These are phyloP conservation scores for Cryphonectria japonica DNA, from an alignment of 2,329 filamentous ascomycete genomes.

Conservation along the genomic window DNA sequence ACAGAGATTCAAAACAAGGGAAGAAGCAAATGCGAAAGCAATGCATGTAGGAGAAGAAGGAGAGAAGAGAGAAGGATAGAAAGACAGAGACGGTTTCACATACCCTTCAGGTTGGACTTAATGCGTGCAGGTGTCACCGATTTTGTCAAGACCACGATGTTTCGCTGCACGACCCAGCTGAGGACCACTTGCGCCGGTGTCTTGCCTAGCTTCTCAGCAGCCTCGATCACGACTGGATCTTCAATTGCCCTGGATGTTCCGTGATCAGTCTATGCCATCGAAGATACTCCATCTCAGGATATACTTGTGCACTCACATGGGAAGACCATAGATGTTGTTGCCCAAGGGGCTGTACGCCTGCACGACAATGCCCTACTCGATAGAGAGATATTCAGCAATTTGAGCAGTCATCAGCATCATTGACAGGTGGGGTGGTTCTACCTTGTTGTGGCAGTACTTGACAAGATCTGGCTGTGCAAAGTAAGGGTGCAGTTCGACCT, in stretches of 20 bases:
- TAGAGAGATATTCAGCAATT: not conserved
- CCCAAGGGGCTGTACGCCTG: constrained; percentile 62
- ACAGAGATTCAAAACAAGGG: not conserved
- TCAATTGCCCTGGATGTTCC: constrained; percentile 47
- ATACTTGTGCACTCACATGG: constrained; percentile 19
- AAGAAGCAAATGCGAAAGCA: not conserved
- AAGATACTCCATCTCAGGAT: not conserved
- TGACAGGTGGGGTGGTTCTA: constrained; percentile 27
- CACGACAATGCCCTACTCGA: constrained; percentile 48
- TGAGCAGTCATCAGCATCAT: constrained; percentile 4
- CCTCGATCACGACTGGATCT: constrained; percentile 52
- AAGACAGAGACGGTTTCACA: not conserved
- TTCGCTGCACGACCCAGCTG: constrained; percentile 58
- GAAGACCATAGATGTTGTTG: constrained; percentile 47
- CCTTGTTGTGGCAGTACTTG: constrained; percentile 50
- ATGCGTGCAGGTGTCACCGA: constrained; percentile 57
- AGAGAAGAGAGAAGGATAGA: not conserved
- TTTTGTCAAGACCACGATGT: constrained; percentile 58
- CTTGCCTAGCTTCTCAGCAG: constrained; percentile 56
- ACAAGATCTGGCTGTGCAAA: constrained; percentile 49
- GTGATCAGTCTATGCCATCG: not conserved
- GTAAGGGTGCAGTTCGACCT: constrained; percentile 48
- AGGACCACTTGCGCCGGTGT: constrained; percentile 58
- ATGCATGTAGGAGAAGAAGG: not conserved
- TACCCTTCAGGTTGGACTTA: constrained; percentile 46